Percentiles rank a stretch among this genome's conserved stretches.
Evolutionary conservation across 106 monocot genomes (phyloP).

Genomic region (Allium fistulosum): DNA sequence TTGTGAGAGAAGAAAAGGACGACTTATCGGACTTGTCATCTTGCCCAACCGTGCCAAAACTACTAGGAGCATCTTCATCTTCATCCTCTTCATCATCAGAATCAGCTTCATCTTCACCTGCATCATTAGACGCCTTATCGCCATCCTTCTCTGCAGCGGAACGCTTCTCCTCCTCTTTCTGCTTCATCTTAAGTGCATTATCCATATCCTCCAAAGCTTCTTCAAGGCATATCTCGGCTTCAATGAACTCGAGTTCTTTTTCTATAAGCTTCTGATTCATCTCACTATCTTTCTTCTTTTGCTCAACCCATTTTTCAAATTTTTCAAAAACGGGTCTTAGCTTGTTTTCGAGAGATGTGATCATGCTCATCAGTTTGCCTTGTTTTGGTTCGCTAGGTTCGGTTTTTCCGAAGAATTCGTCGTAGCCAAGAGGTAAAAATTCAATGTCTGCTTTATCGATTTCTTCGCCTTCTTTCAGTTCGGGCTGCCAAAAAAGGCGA

Average conservation of each 20-base stretch:
- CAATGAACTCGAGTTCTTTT: constrained; percentile 59
- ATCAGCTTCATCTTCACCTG: constrained; percentile 35
- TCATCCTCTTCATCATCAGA: constrained; percentile 41
- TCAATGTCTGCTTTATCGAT: constrained; percentile 53
- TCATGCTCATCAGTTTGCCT: constrained; percentile 19
- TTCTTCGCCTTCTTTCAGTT: constrained; percentile 56
- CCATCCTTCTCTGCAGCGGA: constrained; percentile 11
- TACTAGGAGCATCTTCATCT: constrained; percentile 56
- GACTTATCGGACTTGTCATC: constrained; percentile 24
- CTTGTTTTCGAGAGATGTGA: constrained; percentile 28
- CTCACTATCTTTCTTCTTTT: constrained; percentile 53
- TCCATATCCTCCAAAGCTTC: constrained; percentile 77
- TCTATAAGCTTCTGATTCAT: constrained; percentile 55
- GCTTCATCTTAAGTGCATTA: constrained; percentile 48
- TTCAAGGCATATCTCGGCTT: constrained; percentile 66
- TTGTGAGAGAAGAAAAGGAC: constrained; percentile 61
- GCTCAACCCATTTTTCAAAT: constrained; percentile 55
- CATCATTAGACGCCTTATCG: constrained; percentile 25
- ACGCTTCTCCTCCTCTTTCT: constrained; percentile 56
- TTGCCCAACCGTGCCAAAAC: constrained; percentile 50
- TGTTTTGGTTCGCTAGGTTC: constrained; percentile 23
- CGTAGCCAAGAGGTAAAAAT: constrained; percentile 72
- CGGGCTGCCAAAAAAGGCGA: constrained; percentile 82
- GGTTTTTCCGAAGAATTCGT: constrained; percentile 53
- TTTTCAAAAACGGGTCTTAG: constrained; percentile 45